Evolutionary conservation across 371 early-diverging fungal genomes (phyloP), one percentile per base, ranked within the genome.

Genomic region (Sanchytrium tribonematis): DNA sequence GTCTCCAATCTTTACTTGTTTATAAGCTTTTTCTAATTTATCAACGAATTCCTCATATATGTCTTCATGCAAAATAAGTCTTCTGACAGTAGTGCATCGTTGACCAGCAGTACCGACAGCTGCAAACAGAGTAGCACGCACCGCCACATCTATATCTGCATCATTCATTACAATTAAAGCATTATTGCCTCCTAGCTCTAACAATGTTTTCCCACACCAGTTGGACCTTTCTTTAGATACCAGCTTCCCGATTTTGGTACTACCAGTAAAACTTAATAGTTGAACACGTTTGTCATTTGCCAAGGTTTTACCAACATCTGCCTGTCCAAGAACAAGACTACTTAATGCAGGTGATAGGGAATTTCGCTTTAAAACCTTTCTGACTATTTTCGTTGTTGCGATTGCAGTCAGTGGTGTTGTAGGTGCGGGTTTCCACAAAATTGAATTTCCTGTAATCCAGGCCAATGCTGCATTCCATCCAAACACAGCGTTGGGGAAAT

Each of bases 71-170:
- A 67, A 17, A 29, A 67, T 27, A 74, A 93, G 79, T 32, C 94
- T 87, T 30, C 94, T 86, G 0, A 93, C 88, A 30, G 95, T 95
- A 0, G 96, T 95, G 78, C 96, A 94, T 31, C 96, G 80, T 78
- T 95, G 96, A 29, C 96, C 95, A 66, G 93, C 89, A 29, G 95
- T 95, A 32, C 96, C 96, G 2, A 94, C 95, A 27, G 96, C 93
- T 22, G 96, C 93, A 79, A 95, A 95, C 66, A 94, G 78, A 68
- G 88, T 84, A 16, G 91, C 83, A 32, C 90, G 84, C 12, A 93
- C 80, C 1, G 95, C 94, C 66, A 95, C 77, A 68, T 93, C 91
- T 28, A 92, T 72, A 74, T 95, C 91, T n/a, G 93, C 92, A 71
- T 94, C 94, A 29, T 86, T 85, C 75, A 86, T 87, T 48, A 90